These are phyloP conservation scores for Aspergillus taichungensis DNA, from an alignment of 495 filamentous ascomycete species.

Conservation along the genomic window DNA sequence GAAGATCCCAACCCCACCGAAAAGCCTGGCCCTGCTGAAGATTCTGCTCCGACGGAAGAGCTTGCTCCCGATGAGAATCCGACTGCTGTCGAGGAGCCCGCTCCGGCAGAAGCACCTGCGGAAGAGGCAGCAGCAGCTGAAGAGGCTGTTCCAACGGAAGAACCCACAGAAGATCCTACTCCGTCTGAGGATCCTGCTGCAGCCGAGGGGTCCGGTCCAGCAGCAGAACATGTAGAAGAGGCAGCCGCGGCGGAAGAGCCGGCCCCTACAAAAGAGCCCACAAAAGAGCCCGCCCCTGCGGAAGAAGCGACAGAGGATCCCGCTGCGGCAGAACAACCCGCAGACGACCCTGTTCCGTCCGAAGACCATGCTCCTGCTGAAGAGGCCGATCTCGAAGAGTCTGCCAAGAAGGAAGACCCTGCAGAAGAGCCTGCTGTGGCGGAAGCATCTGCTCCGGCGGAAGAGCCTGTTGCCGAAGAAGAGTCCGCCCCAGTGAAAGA, in stretches of 20 bases:
- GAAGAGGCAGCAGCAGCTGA: conserved; percentile 9
- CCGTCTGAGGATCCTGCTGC: not conserved
- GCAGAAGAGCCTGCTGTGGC: conserved; percentile 3
- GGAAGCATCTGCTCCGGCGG: not conserved
- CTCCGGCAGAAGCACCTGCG: conserved; percentile 1
- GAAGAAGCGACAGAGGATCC: not conserved
- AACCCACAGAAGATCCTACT: not conserved
- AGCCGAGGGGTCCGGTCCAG: not conserved
- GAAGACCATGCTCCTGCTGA: not conserved
- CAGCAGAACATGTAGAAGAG: conserved; percentile 8
- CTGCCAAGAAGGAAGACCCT: conserved; percentile 3
- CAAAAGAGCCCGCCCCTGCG: not conserved
- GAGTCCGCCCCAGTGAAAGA: not conserved
- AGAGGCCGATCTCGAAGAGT: not conserved
- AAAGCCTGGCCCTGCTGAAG: not conserved
- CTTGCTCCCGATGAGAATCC: not conserved
- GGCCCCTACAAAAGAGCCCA: not conserved
- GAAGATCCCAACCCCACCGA: not conserved
- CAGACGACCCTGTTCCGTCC: not conserved
- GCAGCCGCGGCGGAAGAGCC: conserved; percentile 5
- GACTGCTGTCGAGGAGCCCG: not conserved
- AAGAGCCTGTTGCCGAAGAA: conserved; percentile 1
- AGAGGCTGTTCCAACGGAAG: conserved; percentile 1
- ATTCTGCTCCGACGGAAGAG: not conserved
- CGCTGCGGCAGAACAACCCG: not conserved